A percentile compares a stretch with the other conserved stretches of the same genome.
Evolutionary conservation across 2,329 filamentous ascomycete species (phyloP).

Genomic region (Arthrobotrys megalospora): DNA sequence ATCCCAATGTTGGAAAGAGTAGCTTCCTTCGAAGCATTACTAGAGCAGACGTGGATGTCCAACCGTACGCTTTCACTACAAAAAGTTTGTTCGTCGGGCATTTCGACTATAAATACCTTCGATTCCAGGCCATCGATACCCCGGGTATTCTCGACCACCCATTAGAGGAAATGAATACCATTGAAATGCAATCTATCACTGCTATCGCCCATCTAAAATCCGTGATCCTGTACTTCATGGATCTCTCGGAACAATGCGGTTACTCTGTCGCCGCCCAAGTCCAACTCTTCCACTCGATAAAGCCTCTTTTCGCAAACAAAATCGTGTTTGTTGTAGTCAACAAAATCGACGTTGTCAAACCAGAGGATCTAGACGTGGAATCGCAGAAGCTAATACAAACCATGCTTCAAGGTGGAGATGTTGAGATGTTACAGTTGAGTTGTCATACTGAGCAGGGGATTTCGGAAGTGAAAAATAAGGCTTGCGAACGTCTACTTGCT

Average conservation of each 20-base stretch:
- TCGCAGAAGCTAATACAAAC: slow-evolving; percentile 83
- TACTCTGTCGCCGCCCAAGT: slow-evolving; percentile 95
- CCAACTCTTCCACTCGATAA: slow-evolving; percentile 94
- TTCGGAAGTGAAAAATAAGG: slow-evolving; percentile 93
- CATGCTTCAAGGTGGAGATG: slow-evolving; percentile 87
- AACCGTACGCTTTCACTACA: slow-evolving; percentile 98
- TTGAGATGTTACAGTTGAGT: slow-evolving; percentile 92
- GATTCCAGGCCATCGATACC: slow-evolving; percentile 95
- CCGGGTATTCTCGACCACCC: slow-evolving; percentile 98
- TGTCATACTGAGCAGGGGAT: slow-evolving; percentile 96
- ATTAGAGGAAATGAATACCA: slow-evolving; percentile 99
- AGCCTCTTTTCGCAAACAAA: slow-evolving; percentile 97
- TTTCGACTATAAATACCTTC: slow-evolving; percentile 95
- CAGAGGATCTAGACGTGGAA: slow-evolving; percentile 86
- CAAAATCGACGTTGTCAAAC: slow-evolving; percentile 93
- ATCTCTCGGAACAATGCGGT: slow-evolving; percentile 95
- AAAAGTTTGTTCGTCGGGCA: slow-evolving; percentile 98
- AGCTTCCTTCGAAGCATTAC: slow-evolving; percentile 94
- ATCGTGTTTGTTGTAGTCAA: slow-evolving; percentile 97
- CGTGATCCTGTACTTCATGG: slow-evolving; percentile 98
- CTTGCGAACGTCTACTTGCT: slow-evolving; percentile 91
- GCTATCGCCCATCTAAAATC: slow-evolving; percentile 96
- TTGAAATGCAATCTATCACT: slow-evolving; percentile 99
- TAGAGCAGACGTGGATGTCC: slow-evolving; percentile 93
- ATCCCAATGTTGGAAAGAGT: slow-evolving; percentile 97